These are phyloP conservation scores for Flagelloscypha sp. DNA, from an alignment of 768 basidiomycete species.

Conservation along the genomic window DNA sequence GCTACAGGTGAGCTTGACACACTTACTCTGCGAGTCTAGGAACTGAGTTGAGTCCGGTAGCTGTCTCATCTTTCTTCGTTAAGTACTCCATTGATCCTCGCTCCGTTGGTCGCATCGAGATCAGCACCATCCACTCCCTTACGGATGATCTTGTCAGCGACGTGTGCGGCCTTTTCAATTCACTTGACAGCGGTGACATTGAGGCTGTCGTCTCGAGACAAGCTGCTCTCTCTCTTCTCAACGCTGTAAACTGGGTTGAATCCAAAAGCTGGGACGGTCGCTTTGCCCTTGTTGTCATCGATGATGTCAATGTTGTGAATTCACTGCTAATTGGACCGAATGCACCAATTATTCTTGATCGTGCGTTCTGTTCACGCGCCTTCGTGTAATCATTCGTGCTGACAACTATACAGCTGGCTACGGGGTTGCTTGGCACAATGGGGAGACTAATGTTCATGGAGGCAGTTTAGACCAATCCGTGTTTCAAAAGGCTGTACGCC, in stretches of 20 bases:
- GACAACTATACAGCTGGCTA: no score
- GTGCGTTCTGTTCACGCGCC: no score
- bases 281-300: conserved; percentile 92
- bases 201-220: conserved; percentile 99
- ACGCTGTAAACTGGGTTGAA: conserved; percentile 97
- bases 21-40: no score
- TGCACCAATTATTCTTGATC: conserved; percentile 90
- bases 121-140: conserved; percentile 95
- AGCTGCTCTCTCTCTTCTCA: conserved; percentile 97
- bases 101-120: conserved; percentile 95
- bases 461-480: no score
- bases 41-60: no score
- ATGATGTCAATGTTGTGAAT: conserved; percentile 93
- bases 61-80: conserved; percentile 79
- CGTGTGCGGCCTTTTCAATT: conserved; percentile 92
- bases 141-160: no score
- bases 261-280: conserved; percentile 94
- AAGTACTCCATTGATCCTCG: conserved; percentile 95
- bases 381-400: no score
- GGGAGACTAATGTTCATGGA: no score
- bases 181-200: conserved; percentile 89
- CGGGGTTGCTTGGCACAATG: no score
- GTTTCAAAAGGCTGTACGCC: no score
- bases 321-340: conserved; percentile 95
- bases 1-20: no score